A percentile compares a stretch with the other conserved stretches of the same genome.
Evolutionary conservation across 768 basidiomycete genomes (phyloP).

Genomic region (Udeniomyces megalosporus): DNA sequence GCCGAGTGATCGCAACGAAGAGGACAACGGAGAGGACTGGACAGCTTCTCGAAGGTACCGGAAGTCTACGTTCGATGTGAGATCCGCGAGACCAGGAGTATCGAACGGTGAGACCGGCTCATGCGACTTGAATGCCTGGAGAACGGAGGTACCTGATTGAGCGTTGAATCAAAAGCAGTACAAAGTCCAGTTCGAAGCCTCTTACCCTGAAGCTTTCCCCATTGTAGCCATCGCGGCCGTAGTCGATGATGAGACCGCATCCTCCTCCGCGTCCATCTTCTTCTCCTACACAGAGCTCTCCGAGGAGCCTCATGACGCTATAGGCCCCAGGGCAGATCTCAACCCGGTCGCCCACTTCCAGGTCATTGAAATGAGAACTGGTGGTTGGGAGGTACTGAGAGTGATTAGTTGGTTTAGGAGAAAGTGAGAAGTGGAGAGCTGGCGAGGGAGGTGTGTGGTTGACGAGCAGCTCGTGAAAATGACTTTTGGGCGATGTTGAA

Average conservation of each 20-base stretch:
- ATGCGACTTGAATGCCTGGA: constrained; percentile 81
- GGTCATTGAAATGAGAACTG: constrained; percentile 49
- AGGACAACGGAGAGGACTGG: not conserved
- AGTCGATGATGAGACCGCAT: constrained; percentile 69
- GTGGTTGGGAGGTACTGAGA: constrained; percentile 27
- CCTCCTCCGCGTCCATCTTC: constrained; percentile 23
- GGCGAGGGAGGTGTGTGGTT: constrained; percentile 7
- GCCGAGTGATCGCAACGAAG: constrained; percentile 35
- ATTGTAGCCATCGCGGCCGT: constrained; percentile 57
- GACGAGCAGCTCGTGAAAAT: constrained; percentile 13
- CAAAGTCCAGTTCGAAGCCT: not conserved
- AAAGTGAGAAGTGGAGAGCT: constrained; percentile 11
- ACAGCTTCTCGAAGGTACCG: constrained; percentile 61
- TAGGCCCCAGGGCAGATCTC: constrained; percentile 66
- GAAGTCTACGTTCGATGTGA: constrained; percentile 97
- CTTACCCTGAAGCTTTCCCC: constrained; percentile 66
- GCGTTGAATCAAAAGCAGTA: not conserved
- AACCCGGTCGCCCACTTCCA: constrained; percentile 55
- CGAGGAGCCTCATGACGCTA: constrained; percentile 50
- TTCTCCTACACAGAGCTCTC: constrained; percentile 38
- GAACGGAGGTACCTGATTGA: not conserved
- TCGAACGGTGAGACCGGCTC: constrained; percentile 64
- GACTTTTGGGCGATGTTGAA: not conserved
- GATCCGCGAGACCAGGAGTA: constrained; percentile 68
- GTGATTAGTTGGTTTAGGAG: not conserved